phyloP scores from a whole-genome alignment of 257 asterid species.

The Linaria vulgaris region DNA sequence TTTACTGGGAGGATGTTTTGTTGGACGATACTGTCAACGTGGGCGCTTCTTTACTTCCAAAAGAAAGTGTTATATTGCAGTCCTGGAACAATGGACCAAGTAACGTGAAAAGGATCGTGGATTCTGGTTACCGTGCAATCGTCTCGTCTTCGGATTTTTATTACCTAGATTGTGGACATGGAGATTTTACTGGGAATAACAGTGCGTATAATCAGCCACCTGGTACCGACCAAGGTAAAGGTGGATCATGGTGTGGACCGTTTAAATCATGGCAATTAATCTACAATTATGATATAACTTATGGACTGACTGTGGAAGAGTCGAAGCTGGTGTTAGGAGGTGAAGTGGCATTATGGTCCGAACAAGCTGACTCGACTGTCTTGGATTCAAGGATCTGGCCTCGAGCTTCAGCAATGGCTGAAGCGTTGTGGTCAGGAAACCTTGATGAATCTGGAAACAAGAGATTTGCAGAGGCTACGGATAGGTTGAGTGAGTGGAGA shows the following conservation, averaged over 20 bases:
- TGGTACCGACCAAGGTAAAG: conserved; percentile 53
- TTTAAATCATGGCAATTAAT: conserved; percentile 91
- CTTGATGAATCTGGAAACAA: conserved; percentile 60
- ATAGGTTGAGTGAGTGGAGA: conserved; percentile 88
- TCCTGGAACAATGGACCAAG: conserved; percentile 84
- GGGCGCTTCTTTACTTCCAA: conserved; percentile 55
- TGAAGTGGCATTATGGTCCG: conserved; percentile 91
- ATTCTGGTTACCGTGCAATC: conserved; percentile 65
- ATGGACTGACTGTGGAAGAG: conserved; percentile 53
- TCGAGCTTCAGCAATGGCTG: conserved; percentile 80
- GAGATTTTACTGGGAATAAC: conserved; percentile 65
- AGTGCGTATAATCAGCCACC: conserved; percentile 60
- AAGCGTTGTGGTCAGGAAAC: conserved; percentile 87
- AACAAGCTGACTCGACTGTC: conserved; percentile 84
- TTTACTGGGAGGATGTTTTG: conserved; percentile 91
- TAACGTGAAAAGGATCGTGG: conserved; percentile 62
- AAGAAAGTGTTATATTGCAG: conserved; percentile 60
- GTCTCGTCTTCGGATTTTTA: conserved; percentile 77
- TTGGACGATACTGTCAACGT: conserved; percentile 52
- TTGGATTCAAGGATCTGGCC: conserved; percentile 91
- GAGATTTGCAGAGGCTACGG: conserved; percentile 80
- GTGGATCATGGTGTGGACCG: conserved; percentile 96
- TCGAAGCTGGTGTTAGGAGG: conserved; percentile 78
- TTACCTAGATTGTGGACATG: conserved; percentile 94
- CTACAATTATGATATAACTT: conserved; percentile 79